phyloP scores from a whole-genome alignment of 192 early-diverging fungal species.

The Ambispora gerdemannii region DNA sequence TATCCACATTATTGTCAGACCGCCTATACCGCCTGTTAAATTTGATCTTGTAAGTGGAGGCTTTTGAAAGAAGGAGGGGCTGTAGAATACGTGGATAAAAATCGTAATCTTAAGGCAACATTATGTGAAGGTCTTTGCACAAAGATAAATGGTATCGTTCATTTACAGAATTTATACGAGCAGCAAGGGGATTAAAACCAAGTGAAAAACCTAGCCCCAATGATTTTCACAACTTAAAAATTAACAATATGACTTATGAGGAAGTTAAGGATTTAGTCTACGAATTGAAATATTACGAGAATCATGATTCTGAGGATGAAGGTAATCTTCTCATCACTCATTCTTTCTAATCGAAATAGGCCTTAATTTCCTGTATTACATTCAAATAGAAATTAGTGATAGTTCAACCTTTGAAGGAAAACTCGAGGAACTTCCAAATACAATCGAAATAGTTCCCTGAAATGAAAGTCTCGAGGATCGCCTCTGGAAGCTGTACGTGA shows the following conservation, averaged over 20 bases:
- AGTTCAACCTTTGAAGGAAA: too few relatives aligned
- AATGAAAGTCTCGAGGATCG: constrained; percentile 5
- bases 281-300: constrained; percentile 1
- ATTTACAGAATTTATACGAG: constrained; percentile 28
- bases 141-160: constrained; percentile 1
- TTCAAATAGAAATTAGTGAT: too few relatives aligned
- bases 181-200: constrained; percentile 12
- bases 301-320: too few relatives aligned
- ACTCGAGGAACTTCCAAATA: too few relatives aligned
- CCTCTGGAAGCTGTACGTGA: constrained; percentile 10
- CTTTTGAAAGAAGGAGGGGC: constrained; percentile 1
- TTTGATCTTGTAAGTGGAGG: not conserved
- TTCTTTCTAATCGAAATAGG: too few relatives aligned
- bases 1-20: constrained; percentile 27
- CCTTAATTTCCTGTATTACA: too few relatives aligned
- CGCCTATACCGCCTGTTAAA: not conserved
- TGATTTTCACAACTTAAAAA: constrained; percentile 13
- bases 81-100: constrained; percentile 23
- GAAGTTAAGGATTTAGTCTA: constrained; percentile 18
- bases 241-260: constrained; percentile 19
- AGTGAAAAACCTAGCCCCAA: not conserved
- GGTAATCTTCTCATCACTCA: too few relatives aligned
- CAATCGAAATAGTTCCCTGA: too few relatives aligned
- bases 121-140: constrained; percentile 16
- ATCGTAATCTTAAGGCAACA: constrained; percentile 20